Evolutionary conservation across 345 rosid genomes (phyloP), one percentile per base, ranked within the genome.

Genomic region (Corchorus capsularis): DNA sequence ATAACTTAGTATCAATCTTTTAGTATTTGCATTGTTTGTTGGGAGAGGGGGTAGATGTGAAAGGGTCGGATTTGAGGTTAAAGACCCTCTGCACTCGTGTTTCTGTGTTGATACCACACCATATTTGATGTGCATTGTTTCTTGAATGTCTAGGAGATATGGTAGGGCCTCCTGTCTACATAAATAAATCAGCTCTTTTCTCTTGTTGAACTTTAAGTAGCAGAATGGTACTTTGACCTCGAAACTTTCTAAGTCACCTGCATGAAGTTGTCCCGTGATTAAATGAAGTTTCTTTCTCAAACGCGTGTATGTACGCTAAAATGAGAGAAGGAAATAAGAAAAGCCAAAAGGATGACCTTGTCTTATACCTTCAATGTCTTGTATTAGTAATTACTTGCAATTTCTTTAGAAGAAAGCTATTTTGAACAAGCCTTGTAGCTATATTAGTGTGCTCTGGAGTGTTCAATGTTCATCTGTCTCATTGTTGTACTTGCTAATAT

Each of bases 201-300:
- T 73, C 57, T 16, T 59, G 39, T 20, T 49, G 59, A 49, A 34
- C 60, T 34, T 32, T 8, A 69, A 50, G 72, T 67, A 59, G 39
- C 59, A 15, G 35, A 45, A 17, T 7, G 14, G 72, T 69, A 37
- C 72, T 13, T 22, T 45, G 47, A 32, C 74, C 15, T 53, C 0
- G n/a, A 71, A 71, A n/a, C 46, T 2, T 54, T 62, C 54, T 37
- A 71, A 7, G 34, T 71, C 54, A 71, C 16, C 63, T 71, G 63
- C 74, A 11, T 34, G 14, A 45, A 34, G n/a, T 53, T 53, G n/a
- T 52, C 22, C 5, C 6, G 2, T 52, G 73, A 53, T 16, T 52
- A 49, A 27, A 13, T 50, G 0, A 50, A 52, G 27, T 34, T 69
- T 50, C 22, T 69, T 34, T 52, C 22, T 15, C 61, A 34, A 50